These are phyloP conservation scores for Wickerhamomyces rabaulensis DNA, from an alignment of 805 yeast species.

Conservation along the genomic window DNA sequence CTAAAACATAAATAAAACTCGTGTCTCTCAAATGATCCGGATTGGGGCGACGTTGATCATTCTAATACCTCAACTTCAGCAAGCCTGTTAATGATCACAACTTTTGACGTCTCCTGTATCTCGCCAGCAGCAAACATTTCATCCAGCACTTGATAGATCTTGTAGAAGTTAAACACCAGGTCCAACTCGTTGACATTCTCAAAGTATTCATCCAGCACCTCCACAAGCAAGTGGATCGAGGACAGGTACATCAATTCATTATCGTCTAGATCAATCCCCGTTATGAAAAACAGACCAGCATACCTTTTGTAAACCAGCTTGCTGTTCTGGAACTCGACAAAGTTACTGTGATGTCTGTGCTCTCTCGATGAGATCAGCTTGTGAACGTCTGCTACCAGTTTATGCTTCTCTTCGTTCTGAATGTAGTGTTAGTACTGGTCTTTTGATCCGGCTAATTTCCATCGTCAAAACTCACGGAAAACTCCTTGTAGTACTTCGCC, in stretches of 20 bases:
- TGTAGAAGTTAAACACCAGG: slow-evolving; percentile 85
- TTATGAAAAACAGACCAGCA: slow-evolving; percentile 87
- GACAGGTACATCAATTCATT: slow-evolving; percentile 82
- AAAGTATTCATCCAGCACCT: slow-evolving; percentile 79
- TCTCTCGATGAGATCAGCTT: slow-evolving; percentile 77
- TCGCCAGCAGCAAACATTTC: slow-evolving; percentile 91
- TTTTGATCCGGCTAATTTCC: not conserved
- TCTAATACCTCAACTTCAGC: slow-evolving; percentile 59
- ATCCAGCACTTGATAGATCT: slow-evolving; percentile 75
- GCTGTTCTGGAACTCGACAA: slow-evolving; percentile 61
- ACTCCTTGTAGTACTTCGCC: slow-evolving; percentile 67
- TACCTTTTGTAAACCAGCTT: slow-evolving; percentile 83
- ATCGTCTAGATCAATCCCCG: slow-evolving; percentile 73
- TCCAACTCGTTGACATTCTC: slow-evolving; percentile 88
- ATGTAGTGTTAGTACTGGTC: slow-evolving; percentile 26
- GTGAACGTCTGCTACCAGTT: slow-evolving; percentile 61
- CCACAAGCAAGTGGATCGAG: slow-evolving; percentile 82
- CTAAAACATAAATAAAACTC: not conserved
- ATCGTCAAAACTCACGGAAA: slow-evolving; percentile 27
- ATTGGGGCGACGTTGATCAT: too few species aligned
- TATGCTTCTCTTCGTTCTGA: slow-evolving; percentile 40
- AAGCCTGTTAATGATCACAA: slow-evolving; percentile 57
- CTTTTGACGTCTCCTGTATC: slow-evolving; percentile 77
- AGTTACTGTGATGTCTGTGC: slow-evolving; percentile 76
- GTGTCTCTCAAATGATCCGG: not conserved